These are phyloP conservation scores for Solanum medicagineum DNA, from an alignment of 257 asterid species.

Conservation along the genomic window DNA sequence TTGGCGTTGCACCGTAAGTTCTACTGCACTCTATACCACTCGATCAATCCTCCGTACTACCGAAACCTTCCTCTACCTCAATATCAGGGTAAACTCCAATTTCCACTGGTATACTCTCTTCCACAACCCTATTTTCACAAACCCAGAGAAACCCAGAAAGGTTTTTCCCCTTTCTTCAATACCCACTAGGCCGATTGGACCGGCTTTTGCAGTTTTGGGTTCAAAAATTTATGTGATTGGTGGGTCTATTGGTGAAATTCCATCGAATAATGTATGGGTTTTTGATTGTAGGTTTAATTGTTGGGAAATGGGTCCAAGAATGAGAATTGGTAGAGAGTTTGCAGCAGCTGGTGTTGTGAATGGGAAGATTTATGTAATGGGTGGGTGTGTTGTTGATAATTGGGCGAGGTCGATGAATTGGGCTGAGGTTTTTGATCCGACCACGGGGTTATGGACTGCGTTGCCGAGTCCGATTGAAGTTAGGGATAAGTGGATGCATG, in stretches of 20 bases:
- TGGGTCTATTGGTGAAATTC: constrained; percentile 58
- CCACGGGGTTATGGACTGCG: constrained; percentile 33
- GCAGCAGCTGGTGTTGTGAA: constrained; percentile 55
- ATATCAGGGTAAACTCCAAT: constrained; percentile 38
- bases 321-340: constrained; percentile 66
- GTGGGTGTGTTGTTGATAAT: constrained; percentile 81
- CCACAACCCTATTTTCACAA: constrained; percentile 11
- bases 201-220: constrained; percentile 50
- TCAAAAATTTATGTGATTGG: constrained; percentile 60
- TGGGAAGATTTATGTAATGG: constrained; percentile 63
- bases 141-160: neutral
- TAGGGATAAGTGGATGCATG: constrained; percentile 96
- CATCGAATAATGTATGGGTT: constrained; percentile 45
- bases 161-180: constrained; percentile 37
- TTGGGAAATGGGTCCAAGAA: constrained; percentile 69
- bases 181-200: constrained; percentile 52
- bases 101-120: constrained; percentile 53
- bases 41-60: constrained; percentile 48
- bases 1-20: constrained; percentile 45
- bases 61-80: constrained; percentile 47
- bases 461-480: constrained; percentile 62
- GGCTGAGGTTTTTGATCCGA: constrained; percentile 75
- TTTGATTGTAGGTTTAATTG: constrained; percentile 61
- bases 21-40: constrained; percentile 42
- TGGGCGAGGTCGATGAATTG: constrained; percentile 68